phyloP scores from a whole-genome alignment of 208 protist species.

The Vickermania ingenoplastis region DNA sequence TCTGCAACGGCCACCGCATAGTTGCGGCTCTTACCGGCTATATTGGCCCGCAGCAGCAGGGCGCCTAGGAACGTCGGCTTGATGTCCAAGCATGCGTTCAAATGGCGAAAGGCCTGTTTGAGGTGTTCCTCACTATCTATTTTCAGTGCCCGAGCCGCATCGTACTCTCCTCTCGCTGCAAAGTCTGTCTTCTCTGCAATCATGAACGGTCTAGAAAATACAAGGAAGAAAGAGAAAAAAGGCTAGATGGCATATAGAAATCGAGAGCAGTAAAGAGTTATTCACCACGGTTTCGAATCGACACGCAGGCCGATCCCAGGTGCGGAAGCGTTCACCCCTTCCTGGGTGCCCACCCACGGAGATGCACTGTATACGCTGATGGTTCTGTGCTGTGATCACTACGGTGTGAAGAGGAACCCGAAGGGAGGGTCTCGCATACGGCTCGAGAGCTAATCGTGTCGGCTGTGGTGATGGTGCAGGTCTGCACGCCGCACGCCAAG shows the following conservation, averaged over 20 bases:
- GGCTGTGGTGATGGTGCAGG: constrained; percentile 11
- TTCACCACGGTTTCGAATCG: background rate
- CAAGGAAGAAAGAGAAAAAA: constrained; percentile 7
- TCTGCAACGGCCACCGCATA: constrained; percentile 38
- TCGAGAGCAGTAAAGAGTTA: background rate
- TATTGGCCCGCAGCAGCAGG: constrained; percentile 34
- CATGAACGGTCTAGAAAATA: background rate
- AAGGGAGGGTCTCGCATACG: too few species aligned
- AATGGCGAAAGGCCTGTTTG: constrained; percentile 19
- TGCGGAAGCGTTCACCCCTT: too few species aligned
- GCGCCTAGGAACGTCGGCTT: constrained; percentile 43
- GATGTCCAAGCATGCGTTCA: constrained; percentile 28
- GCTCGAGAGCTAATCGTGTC: too few species aligned
- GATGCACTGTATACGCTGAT: too few species aligned
- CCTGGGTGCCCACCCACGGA: too few species aligned
- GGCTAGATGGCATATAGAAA: background rate
- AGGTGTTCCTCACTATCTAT: constrained; percentile 26
- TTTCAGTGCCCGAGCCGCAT: constrained; percentile 31
- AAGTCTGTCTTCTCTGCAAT: constrained; percentile 7
- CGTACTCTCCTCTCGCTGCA: constrained; percentile 23
- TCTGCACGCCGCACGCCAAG: constrained; percentile 64
- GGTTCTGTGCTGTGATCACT: too few species aligned
- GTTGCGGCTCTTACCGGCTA: constrained; percentile 20
- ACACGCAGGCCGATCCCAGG: too few species aligned
- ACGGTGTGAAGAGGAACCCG: too few species aligned